Conservation (phyloP, 2,329 filamentous ascomycete species). For the Sordariomycetes sp. region DNA sequence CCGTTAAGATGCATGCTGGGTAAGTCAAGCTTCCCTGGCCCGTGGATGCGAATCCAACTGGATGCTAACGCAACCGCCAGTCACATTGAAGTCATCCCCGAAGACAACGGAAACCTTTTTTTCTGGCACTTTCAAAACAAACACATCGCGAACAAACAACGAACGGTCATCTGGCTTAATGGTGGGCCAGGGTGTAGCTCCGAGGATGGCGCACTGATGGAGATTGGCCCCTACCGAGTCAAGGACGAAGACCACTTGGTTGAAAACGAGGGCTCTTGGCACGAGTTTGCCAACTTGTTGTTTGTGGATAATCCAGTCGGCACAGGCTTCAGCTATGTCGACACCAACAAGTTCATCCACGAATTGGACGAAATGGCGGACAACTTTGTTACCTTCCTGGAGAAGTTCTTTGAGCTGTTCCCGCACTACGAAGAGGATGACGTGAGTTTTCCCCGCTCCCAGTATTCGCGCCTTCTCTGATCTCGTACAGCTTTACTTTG, state of each 20-base stretch:
- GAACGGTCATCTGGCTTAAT: conserved; percentile 94
- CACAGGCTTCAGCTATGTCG: conserved; percentile 91
- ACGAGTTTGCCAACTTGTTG: conserved; percentile 93
- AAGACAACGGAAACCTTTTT: conserved; percentile 88
- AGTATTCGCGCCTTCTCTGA: conserved; percentile 10
- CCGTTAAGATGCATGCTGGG: conserved; percentile 98
- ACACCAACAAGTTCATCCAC: conserved; percentile 76
- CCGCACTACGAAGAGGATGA: conserved; percentile 89
- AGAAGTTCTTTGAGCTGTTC: conserved; percentile 85
- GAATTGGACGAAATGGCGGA: conserved; percentile 83
- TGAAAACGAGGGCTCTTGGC: conserved; percentile 93
- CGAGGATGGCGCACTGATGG: conserved; percentile 93
- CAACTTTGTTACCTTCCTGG: conserved; percentile 81
- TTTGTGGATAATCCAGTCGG: conserved; percentile 97
- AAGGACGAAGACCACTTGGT: conserved; percentile 62
- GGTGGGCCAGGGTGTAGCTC: conserved; percentile 96
- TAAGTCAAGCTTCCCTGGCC: conserved; percentile 34
- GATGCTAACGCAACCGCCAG: conserved; percentile 36
- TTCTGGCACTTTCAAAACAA: conserved; percentile 98
- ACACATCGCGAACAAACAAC: conserved; percentile 84
- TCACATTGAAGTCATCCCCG: conserved; percentile 81
- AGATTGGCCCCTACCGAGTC: conserved; percentile 87
- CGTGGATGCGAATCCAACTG: conserved; percentile 4
- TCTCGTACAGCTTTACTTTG: conserved; percentile 67
- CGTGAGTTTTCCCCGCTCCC: conserved; percentile 48